Evolutionary conservation across 2,329 filamentous ascomycete species (phyloP).

Genomic region (Diaporthe amygdali): DNA sequence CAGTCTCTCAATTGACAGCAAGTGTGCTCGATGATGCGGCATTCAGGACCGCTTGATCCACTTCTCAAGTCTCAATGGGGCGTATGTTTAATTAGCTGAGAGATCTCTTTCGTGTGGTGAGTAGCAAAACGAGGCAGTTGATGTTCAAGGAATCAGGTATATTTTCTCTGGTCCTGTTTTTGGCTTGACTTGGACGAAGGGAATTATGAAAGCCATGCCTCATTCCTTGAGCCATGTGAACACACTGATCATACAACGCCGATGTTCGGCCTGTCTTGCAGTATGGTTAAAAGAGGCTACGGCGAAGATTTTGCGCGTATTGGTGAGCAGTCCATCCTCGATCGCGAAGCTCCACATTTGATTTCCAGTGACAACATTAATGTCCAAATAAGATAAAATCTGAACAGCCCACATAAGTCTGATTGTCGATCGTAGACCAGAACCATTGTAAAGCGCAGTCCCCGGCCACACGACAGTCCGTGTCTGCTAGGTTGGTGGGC

Average conservation of each 20-base stretch:
- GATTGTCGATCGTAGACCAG: conserved; percentile 11
- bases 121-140: no score
- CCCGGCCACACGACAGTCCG: conserved; percentile 2
- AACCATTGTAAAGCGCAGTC: conserved; percentile 18
- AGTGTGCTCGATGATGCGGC: no score
- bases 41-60: no score
- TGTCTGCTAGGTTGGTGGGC: not conserved
- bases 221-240: no score
- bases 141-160: no score
- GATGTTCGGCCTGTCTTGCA: not conserved
- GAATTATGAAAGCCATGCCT: no score
- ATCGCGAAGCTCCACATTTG: not conserved
- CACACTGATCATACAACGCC: not conserved
- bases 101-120: no score
- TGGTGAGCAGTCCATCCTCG: not conserved
- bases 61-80: no score
- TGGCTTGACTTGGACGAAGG: no score
- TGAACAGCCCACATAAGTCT: conserved; percentile 18
- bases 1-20: no score
- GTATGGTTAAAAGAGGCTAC: not conserved
- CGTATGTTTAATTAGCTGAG: no score
- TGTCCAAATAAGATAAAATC: conserved; percentile 17
- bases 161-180: no score
- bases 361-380: not conserved
- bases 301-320: not conserved